Evolutionary conservation across 2,329 filamentous ascomycete species (phyloP), one percentile per base, ranked within the genome.

Genomic region (Fusarium sp.): DNA sequence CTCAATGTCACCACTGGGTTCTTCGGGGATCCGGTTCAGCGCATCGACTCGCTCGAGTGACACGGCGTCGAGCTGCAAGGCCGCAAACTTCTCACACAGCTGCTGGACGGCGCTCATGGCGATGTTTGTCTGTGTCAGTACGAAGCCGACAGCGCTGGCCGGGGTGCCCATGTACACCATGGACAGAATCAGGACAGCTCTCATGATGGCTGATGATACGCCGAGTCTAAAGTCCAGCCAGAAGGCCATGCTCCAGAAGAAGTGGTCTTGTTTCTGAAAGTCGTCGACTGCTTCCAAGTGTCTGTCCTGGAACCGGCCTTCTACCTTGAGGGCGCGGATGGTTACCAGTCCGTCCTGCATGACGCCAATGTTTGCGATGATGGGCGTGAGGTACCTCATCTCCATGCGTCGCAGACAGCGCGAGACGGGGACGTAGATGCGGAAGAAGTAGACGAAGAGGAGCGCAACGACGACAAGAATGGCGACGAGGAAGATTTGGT

Each of bases 251-350:
- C 91, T 93, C 92, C 94, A 97, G 82, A 97, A 97, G 81, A 97
- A 97, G 78, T 98, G 95, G 75, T 98, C 95, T 87, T 97, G 96
- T 77, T 94, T 94, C 78, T 97, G 95, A 77, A 97, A 97, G 16
- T 90, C 90, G 76, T 97, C 94, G 0, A 94, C 94, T 0, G 94
- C 94, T 3, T 87, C 83, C 36, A 98, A 91, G 55, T 97, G 93
- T 53, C 91, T 88, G 66, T 90, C 88, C 76, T 97, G 94, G 75
- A 97, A 97, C 55, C 92, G 90, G 5, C 87, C 83, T 72, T 97
- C 91, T 1, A 92, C 94, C 51, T 88, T 89, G 77, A 97, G 95
- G 0, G 95, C 94, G 44, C 94, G 89, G 23, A 98, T 94, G 0
- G 95, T 97, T 0, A 93, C 94, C 9, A 98, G 82, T 0, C 95